Base-by-base conservation (phyloP, 2,329 filamentous ascomycete species). In the Gremmenia infestans region DNA sequence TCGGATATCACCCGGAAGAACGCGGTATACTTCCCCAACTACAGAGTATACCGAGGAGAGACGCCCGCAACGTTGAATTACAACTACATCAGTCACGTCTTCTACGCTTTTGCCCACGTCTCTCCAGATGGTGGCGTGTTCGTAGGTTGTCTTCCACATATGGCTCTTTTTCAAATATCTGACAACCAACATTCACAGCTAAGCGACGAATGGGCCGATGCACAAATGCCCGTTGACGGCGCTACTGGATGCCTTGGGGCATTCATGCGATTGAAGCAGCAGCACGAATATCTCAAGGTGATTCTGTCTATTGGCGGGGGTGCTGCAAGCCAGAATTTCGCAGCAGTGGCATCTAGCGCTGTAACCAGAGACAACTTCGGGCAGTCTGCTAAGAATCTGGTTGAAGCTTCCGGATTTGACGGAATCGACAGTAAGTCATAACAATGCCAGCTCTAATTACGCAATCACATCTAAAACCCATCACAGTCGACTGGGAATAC, bases 11-110 rank as follows among this genome's bases (percentile, higher is more conserved):
- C 82, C 73, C 81, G 77, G 68, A 82, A 81, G 67, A 94, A 94
- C 71, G 89, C 86, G 22, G 87, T 91, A 17, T 94, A 93, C 73
- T 94, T 90, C 71, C 88, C 88, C n/a, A 93, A 90, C 72, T 85
- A 83, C 74, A 78, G 85, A 56, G 82, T 91, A 63, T 91, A 91
- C 72, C 78, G 80, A 55, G 81, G 86, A 60, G 83, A 89, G 65
- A 87, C 87, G 15, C 89, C 89, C 0, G 88, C 83, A 1, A 83
- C 83, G 54, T 75, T 93, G 67, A 88, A 89, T 69, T 83, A 90
- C 70, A 82, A 82, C 62, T 89, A 87, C 66, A 85, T 93, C 65
- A 91, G 87, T 63, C 87, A 91, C 67, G 83, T 92, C 25, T 92
- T 91, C 72, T 93, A 93, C 69, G 88, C 89, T 12, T 92, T 89